Conservation (phyloP, 495 filamentous ascomycete species). For the Aspergillus avenaceus region DNA sequence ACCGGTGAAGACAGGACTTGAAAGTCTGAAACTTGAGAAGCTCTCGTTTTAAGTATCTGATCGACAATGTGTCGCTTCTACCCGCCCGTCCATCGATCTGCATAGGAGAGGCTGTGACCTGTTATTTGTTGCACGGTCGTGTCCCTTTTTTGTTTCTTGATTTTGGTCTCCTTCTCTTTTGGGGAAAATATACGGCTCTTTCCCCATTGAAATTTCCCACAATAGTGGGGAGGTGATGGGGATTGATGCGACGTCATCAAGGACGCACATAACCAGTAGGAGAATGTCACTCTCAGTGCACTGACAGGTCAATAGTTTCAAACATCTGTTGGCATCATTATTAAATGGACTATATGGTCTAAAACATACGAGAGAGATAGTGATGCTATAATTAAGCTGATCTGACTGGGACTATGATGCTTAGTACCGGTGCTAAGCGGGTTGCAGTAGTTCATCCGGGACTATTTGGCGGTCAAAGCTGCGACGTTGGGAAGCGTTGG, state of each 20-base stretch:
- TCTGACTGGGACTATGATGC: no score
- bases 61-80: background rate
- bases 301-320: background rate
- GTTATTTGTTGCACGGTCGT: background rate
- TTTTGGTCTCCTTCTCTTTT: background rate
- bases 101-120: background rate
- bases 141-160: background rate
- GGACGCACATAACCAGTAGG: no score
- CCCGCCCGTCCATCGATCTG: background rate
- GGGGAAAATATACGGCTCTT: background rate
- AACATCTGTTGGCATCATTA: background rate
- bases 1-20: background rate
- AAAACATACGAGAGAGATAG: no score
- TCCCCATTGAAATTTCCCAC: no score
- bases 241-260: no score
- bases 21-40: background rate
- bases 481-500: constrained; percentile 23
- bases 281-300: background rate
- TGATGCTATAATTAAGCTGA: background rate
- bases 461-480: constrained; percentile 24
- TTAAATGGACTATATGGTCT: background rate
- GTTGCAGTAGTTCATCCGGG: constrained; percentile 24
- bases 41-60: background rate
- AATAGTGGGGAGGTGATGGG: no score
- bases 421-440: constrained; percentile 14